Conservation (phyloP, 2,329 filamentous ascomycete species). For the Claviceps lovelessii region DNA sequence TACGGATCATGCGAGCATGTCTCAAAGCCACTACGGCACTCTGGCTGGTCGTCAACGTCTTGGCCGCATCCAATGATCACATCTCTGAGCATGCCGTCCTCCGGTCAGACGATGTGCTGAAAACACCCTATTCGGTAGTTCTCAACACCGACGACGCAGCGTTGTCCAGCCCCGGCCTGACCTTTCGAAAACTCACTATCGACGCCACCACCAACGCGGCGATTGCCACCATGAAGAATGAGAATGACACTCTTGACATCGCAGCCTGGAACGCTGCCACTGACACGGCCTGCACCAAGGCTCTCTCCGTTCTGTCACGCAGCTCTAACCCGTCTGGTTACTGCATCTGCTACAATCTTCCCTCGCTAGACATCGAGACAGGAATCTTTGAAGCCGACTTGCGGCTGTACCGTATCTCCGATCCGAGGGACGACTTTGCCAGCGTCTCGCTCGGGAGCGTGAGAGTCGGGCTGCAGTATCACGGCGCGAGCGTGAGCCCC, state of each 20-base stretch:
- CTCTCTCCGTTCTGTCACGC: conserved; percentile 39
- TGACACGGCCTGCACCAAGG: conserved; percentile 41
- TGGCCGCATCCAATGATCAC: neutral
- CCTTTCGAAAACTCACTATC: conserved; percentile 3
- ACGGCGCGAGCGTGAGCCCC: conserved; percentile 29
- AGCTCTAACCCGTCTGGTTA: conserved; percentile 62
- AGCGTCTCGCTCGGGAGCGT: conserved; percentile 38
- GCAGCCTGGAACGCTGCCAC: conserved; percentile 43
- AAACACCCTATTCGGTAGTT: conserved; percentile 1
- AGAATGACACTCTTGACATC: conserved; percentile 35
- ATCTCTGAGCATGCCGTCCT: neutral
- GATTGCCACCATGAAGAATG: conserved; percentile 24
- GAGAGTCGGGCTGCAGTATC: conserved; percentile 39
- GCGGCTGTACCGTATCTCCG: conserved; percentile 55
- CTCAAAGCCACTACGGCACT: neutral
- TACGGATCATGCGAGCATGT: neutral
- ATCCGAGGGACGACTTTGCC: conserved; percentile 38
- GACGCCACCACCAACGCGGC: conserved; percentile 7
- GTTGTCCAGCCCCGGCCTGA: neutral
- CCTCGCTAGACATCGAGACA: conserved; percentile 49
- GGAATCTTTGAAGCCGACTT: conserved; percentile 67
- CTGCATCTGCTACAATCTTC: conserved; percentile 71
- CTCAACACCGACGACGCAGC: neutral
- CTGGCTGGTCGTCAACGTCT: neutral
- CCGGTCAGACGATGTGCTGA: conserved; percentile 3